Base-by-base conservation (phyloP, 257 asterid species). In the Fraxinus americana region DNA sequence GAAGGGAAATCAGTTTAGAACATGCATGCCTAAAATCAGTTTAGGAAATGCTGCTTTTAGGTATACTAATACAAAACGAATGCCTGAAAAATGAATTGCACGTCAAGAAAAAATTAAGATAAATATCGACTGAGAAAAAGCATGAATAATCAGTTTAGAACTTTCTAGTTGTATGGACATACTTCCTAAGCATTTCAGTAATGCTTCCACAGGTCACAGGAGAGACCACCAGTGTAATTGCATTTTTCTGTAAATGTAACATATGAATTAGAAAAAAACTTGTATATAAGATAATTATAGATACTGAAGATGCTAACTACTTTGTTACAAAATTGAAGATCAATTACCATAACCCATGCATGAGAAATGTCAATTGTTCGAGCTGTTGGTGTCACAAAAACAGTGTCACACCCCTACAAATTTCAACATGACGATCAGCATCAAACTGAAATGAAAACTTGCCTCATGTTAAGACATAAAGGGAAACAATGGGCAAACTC, bases 331-430 rank as follows among this genome's bases (percentile, higher is more conserved):
- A 75, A 41, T 74, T 21, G 39, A 79, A 78, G 77, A 48, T 39
- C 78, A 73, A 84, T 69, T 92, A 94, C 99, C 99, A 94, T 94
- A 81, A 92, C 73, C 98, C 98, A 94, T 43, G 97, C 93, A 79
- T 90, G 94, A 43, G 97, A 89, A 85, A 94, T 84, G 83, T 94
- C 99, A 75, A 94, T 91, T 73, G 97, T 94, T 83, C 99, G 94
- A 78, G 99, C 99, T 38, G 98, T 92, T 52, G 99, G 92, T 76
- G 99, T 94, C 85, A 87, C 99, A 75, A 94, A 94, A 80, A 94
- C 97, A 41, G 99, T 87, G 86, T 92, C 98, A 76, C 98, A 91
- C 35, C 98, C 99, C 99, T 94, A 83, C 85, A 86, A 81, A 65
- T 52, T 70, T 70, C 77, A 82, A 52, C 67, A 0, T 70, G 63